Conservation (phyloP, 1,284 basidiomycete genomes). For the Moesziomyces sp. region DNA sequence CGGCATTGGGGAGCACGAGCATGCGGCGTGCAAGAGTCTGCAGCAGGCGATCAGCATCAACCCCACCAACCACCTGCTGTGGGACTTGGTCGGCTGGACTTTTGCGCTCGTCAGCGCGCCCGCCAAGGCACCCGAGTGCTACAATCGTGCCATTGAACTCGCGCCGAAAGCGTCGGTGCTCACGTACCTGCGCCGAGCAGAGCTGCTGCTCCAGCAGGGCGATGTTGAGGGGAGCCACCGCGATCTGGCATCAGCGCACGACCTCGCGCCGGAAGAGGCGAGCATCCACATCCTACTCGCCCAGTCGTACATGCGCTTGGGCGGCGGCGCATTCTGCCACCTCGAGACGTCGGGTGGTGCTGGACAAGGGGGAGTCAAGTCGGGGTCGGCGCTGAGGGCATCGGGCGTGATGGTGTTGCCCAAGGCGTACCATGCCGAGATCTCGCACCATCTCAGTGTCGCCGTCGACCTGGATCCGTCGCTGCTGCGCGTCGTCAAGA, state of each 20-base stretch:
- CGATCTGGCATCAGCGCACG: constrained; percentile 56
- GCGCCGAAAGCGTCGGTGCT: constrained; percentile 23
- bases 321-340: constrained; percentile 57
- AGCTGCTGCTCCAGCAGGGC: constrained; percentile 31
- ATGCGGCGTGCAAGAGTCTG: constrained; percentile 55
- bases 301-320: constrained; percentile 64
- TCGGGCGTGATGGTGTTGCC: constrained; percentile 32
- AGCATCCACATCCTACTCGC: constrained; percentile 63
- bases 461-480: constrained; percentile 59
- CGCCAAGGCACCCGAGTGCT: constrained; percentile 36
- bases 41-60: constrained; percentile 57
- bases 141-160: constrained; percentile 34
- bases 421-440: constrained; percentile 44
- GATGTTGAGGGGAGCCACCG: constrained; percentile 47
- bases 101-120: constrained; percentile 36
- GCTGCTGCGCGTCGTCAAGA: constrained; percentile 42
- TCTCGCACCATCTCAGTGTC: constrained; percentile 56
- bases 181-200: constrained; percentile 39
- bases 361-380: constrained; percentile 5
- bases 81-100: constrained; percentile 62
- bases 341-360: constrained; percentile 20
- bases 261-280: constrained; percentile 59
- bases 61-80: constrained; percentile 54
- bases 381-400: constrained; percentile 14
- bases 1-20: constrained; percentile 48